A percentile compares a stretch with the other conserved stretches of the same genome.
Conservation (phyloP, 1,139 yeast species). For the Suhomyces bolitotheri region DNA sequence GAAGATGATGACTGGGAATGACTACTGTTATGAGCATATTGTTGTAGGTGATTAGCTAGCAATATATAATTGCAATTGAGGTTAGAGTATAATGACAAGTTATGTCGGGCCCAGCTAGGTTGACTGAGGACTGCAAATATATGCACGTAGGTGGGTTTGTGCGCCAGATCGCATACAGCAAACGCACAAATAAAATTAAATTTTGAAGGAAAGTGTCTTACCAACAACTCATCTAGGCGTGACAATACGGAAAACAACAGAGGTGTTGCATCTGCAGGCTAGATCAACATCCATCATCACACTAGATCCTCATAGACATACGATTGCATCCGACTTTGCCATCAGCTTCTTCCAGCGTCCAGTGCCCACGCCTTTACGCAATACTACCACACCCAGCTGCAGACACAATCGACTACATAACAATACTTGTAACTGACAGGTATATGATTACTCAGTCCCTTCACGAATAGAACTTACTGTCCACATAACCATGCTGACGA, state of each 20-base stretch:
- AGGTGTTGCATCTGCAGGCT: background rate
- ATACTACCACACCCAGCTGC: no score
- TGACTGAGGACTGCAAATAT: no score
- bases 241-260: background rate
- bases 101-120: no score
- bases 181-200: background rate
- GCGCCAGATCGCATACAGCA: constrained; percentile 8
- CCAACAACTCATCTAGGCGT: background rate
- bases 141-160: no score
- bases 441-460: no score
- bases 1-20: background rate
- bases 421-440: no score
- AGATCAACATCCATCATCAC: background rate
- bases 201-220: background rate
- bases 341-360: background rate
- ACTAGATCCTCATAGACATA: no score
- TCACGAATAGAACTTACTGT: no score
- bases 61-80: background rate
- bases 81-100: no score
- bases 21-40: background rate
- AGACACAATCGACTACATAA: no score
- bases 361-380: no score
- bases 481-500: no score
- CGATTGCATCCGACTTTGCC: background rate
- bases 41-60: background rate